Percentiles rank a stretch among this genome's conserved stretches.
Conservation (phyloP, 176 grass and related monocot species). For the Avena atlantica region DNA sequence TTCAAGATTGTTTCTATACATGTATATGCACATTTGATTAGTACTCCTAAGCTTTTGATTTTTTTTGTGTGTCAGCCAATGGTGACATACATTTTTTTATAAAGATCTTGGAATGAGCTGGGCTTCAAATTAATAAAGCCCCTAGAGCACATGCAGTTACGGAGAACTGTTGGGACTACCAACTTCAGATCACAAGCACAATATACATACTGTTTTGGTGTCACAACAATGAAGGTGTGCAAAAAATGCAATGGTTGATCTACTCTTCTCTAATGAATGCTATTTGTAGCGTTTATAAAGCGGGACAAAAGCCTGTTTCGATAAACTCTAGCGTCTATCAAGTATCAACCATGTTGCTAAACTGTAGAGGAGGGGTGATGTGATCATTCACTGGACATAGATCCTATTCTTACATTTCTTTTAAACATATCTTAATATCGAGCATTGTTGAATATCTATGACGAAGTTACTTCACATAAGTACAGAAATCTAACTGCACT, state of each 20-base stretch:
- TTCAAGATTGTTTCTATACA: too few relatives aligned
- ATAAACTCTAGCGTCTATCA: not conserved
- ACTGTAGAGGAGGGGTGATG: not conserved
- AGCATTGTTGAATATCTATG: not conserved
- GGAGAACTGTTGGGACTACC: too few relatives aligned
- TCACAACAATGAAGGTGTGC: not conserved
- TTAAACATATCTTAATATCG: not conserved
- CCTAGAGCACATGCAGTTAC: too few relatives aligned
- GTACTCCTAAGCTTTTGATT: too few relatives aligned
- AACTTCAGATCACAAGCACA: too few relatives aligned
- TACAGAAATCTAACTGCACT: too few relatives aligned
- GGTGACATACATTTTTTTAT: too few relatives aligned
- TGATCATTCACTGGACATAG: not conserved
- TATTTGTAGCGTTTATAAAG: not conserved
- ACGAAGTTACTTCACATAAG: not conserved
- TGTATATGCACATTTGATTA: too few relatives aligned
- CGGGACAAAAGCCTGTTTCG: not conserved
- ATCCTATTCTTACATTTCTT: not conserved
- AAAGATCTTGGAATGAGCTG: too few relatives aligned
- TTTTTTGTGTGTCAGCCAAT: too few relatives aligned
- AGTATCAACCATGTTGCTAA: too few relatives aligned
- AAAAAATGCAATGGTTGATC: not conserved
- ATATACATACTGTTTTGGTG: not conserved
- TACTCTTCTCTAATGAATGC: not conserved
- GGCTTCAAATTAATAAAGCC: too few relatives aligned